Evolutionary conservation across 305 asterid species (phyloP), one percentile per base, ranked within the genome.

Genomic region (Ilex paraguariensis): DNA sequence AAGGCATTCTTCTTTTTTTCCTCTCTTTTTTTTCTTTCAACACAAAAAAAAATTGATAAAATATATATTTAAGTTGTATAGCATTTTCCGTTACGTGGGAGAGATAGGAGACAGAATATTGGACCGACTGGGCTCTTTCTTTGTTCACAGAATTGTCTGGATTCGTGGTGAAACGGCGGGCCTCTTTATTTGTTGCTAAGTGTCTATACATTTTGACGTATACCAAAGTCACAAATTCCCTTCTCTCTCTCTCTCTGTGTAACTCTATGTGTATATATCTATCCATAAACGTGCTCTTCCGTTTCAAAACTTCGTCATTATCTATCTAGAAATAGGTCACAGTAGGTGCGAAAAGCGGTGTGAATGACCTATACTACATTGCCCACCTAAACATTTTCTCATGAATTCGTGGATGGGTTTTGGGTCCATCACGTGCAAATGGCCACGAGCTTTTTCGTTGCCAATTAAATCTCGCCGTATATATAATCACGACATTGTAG

Each of bases 121-220:
- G 74, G 69, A 69, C 74, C 80, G 78, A n/a, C 36, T 70, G 75
- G 51, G 17, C 7, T 52, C 61, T 9, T 21, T 49, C 17, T 59
- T 61, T 52, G 17, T 66, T 63, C 60, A 63, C 16, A 53, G 65
- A 57, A 36, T 82, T 78, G 84, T 77, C 72, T 32, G 64, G 61
- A 82, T 85, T 79, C 81, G 87, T 71, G 57, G 58, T 57, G 16
- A 69, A 71, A 63, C 89, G 89, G 87, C 62, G 75, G 64, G 54
- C 55, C 57, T 61, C 69, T 73, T 62, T 50, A 4, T 32, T 36
- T 36, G 6, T 8, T 36, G 42, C 42, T 5, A 1, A 5, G 42
- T 36, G 7, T 36, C 42, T 36, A 36, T 8, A 36, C 9, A 36
- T 8, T 36, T 8, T 36, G 42, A 36, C 42, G 9, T 36, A 36